These are phyloP conservation scores for Acacia concinna DNA, from an alignment of 331 rosid genomes.

Conservation along the genomic window DNA sequence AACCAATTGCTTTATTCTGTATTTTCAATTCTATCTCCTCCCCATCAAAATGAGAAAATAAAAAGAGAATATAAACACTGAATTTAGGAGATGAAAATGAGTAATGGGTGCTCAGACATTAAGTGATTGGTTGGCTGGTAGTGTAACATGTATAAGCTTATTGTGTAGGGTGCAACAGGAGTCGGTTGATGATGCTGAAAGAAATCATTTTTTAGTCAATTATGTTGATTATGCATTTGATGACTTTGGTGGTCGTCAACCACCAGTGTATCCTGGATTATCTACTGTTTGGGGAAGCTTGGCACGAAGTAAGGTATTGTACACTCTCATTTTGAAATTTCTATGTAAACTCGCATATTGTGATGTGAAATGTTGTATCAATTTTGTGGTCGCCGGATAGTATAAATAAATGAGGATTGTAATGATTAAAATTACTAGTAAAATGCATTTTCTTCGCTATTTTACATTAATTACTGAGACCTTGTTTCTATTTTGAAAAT, in stretches of 20 bases:
- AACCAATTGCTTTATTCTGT: neutral
- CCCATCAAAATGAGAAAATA: neutral
- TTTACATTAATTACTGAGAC: neutral
- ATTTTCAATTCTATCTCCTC: neutral
- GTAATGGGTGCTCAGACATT: conserved; percentile 5
- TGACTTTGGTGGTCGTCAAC: conserved; percentile 99
- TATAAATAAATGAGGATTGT: neutral
- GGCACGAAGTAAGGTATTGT: conserved; percentile 92
- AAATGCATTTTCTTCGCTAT: neutral
- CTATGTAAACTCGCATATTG: neutral
- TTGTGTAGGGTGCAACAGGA: conserved; percentile 96
- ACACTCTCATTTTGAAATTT: conserved; percentile 22
- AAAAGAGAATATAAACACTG: neutral
- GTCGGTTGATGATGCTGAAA: conserved; percentile 93
- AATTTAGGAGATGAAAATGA: neutral
- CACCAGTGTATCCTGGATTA: conserved; percentile 96
- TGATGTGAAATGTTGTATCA: neutral
- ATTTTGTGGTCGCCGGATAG: neutral
- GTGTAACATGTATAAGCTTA: conserved; percentile 24
- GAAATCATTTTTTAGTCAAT: conserved; percentile 93
- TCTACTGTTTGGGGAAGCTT: conserved; percentile 99
- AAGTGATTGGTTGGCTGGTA: neutral
- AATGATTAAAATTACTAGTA: neutral
- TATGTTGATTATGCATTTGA: conserved; percentile 96
- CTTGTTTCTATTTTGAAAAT: neutral